Percentiles rank a stretch among this genome's conserved stretches.
Conservation (phyloP, 176 grass and related monocot species). For the Avena sativa region DNA sequence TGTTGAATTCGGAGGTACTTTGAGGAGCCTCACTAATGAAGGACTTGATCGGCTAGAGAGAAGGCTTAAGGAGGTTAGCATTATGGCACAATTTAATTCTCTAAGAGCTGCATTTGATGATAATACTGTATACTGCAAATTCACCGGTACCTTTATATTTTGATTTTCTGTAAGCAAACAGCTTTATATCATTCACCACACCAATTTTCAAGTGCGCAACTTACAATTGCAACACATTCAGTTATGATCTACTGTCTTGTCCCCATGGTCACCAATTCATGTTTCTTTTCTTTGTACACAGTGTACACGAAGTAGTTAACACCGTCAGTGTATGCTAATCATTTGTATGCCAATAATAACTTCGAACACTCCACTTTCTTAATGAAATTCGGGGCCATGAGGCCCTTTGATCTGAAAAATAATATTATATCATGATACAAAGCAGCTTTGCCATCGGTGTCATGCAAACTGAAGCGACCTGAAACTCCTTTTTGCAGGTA, state of each 20-base stretch:
- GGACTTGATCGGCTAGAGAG: constrained; percentile 65
- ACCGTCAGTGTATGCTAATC: background rate
- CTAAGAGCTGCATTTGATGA: background rate
- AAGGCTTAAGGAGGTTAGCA: constrained; percentile 74
- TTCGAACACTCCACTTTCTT: background rate
- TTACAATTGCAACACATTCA: background rate
- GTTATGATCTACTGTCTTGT: background rate
- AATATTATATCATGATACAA: background rate
- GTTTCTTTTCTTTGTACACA: background rate
- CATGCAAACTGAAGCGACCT: background rate
- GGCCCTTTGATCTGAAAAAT: background rate
- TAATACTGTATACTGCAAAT: background rate
- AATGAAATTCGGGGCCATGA: background rate
- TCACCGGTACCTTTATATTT: background rate
- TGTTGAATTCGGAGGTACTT: constrained; percentile 90
- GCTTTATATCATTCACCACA: background rate
- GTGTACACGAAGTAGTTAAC: background rate
- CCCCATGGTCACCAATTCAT: background rate
- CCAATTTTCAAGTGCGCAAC: background rate
- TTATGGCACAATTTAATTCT: background rate
- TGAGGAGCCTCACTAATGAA: constrained; percentile 91
- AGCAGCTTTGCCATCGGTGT: background rate
- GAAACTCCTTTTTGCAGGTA: constrained; percentile 51
- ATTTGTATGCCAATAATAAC: background rate
- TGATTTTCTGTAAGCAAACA: background rate